Conservation (phyloP, 129 eudicot species). For the Erigeron canadensis region DNA sequence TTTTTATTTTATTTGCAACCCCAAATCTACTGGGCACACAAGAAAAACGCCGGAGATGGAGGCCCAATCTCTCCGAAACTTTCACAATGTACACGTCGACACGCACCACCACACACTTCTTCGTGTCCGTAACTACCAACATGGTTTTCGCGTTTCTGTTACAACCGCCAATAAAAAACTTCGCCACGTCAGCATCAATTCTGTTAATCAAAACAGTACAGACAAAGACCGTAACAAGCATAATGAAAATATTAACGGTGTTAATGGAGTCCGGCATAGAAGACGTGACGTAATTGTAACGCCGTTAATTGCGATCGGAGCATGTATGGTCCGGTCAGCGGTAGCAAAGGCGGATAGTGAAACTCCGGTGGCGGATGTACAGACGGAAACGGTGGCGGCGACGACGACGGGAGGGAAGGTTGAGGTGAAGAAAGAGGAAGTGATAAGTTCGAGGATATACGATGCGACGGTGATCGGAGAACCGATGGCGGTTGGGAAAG, state of each 20-base stretch:
- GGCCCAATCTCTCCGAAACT: conserved; percentile 44
- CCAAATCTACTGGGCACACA: conserved; percentile 15
- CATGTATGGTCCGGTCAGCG: conserved; percentile 56
- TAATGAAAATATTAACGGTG: background rate
- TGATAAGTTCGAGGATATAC: conserved; percentile 73
- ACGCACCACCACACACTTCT: conserved; percentile 10
- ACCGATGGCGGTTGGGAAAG: conserved; percentile 96
- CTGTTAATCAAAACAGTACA: conserved; percentile 27
- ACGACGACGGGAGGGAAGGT: conserved; percentile 25
- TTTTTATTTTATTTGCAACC: background rate
- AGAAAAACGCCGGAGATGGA: conserved; percentile 37
- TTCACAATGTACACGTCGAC: conserved; percentile 36
- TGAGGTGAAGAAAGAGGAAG: conserved; percentile 62
- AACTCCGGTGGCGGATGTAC: conserved; percentile 22
- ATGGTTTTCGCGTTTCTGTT: background rate
- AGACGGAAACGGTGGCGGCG: conserved; percentile 24
- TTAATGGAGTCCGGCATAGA: conserved; percentile 25
- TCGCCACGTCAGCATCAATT: conserved; percentile 36
- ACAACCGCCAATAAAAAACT: conserved; percentile 20
- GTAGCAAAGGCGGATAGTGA: conserved; percentile 78
- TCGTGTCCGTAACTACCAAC: conserved; percentile 25
- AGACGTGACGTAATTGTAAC: conserved; percentile 61
- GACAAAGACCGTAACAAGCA: conserved; percentile 21
- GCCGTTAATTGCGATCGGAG: conserved; percentile 71
- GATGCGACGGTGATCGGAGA: conserved; percentile 95